Percentiles rank a stretch among this genome's conserved stretches.
phyloP scores from a whole-genome alignment of 1,284 basidiomycete genomes.

The Laetiporus sulphureus region DNA sequence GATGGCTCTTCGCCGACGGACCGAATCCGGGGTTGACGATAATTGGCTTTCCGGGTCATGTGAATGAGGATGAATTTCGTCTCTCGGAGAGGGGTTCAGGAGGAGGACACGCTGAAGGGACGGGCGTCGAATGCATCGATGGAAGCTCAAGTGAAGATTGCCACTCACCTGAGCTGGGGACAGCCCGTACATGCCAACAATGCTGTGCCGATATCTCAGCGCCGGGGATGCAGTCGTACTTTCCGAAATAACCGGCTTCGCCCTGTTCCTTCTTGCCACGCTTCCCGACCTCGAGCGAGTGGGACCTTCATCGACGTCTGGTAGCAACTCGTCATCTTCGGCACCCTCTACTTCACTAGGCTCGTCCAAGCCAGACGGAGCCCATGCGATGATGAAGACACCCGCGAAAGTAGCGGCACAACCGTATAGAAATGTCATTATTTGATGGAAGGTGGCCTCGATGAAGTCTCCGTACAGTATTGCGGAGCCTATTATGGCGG shows the following conservation, averaged over 20 bases:
- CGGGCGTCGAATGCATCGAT: slow-evolving; percentile 1
- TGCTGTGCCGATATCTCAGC: slow-evolving; percentile 45
- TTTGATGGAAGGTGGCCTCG: slow-evolving; percentile 70
- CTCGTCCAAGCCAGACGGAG: slow-evolving; percentile 24
- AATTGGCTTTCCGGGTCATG: slow-evolving; percentile 12
- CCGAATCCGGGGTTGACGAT: slow-evolving; percentile 24
- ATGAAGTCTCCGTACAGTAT: slow-evolving; percentile 93
- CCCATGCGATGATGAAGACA: slow-evolving; percentile 78
- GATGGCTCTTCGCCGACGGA: slow-evolving; percentile 34
- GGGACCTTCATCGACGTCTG: slow-evolving; percentile 24
- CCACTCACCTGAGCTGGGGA: slow-evolving; percentile 61
- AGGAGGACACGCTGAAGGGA: slow-evolving; percentile 46
- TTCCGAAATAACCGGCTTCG: slow-evolving; percentile 39
- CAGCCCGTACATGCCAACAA: slow-evolving; percentile 56
- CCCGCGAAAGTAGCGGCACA: slow-evolving; percentile 80
- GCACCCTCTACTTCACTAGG: slow-evolving; percentile 23
- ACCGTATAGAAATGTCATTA: slow-evolving; percentile 83
- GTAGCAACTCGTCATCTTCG: slow-evolving; percentile 19
- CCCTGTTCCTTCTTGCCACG: slow-evolving; percentile 31
- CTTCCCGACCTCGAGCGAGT: slow-evolving; percentile 22
- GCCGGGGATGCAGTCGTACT: slow-evolving; percentile 28
- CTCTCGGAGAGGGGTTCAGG: slow-evolving; percentile 56
- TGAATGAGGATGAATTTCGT: slow-evolving; percentile 24
- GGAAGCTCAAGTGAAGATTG: slow-evolving; percentile 1
- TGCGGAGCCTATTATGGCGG: slow-evolving; percentile 87